Percentiles rank a stretch among this genome's conserved stretches.
Evolutionary conservation across 2,329 filamentous ascomycete genomes (phyloP).

Genomic region (Botrytis hyacinthi): DNA sequence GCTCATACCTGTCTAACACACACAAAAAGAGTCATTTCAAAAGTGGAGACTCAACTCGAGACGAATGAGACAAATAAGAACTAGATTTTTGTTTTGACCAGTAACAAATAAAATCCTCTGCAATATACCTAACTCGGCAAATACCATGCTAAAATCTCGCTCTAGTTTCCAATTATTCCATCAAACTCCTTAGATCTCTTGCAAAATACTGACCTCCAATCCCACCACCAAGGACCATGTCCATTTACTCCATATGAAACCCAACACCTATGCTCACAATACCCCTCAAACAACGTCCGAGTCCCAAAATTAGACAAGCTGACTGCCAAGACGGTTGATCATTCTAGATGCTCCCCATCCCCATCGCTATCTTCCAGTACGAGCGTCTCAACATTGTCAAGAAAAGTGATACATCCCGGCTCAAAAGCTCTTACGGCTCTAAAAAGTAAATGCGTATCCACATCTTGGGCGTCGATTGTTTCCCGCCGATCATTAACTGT

Average conservation of each 20-base stretch:
- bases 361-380: neutral
- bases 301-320: neutral
- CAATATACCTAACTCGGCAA: neutral
- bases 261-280: neutral
- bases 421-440: neutral
- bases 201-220: neutral
- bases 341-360: neutral
- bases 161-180: neutral
- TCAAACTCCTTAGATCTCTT: neutral
- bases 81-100: neutral
- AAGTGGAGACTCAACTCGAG: neutral
- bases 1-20: neutral
- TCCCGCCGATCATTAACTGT: neutral
- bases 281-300: neutral
- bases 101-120: neutral
- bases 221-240: neutral
- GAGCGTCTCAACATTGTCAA: rapidly evolving
- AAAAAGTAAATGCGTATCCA: neutral
- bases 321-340: neutral
- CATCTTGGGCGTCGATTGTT: neutral
- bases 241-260: neutral
- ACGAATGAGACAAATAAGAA: neutral
- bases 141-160: neutral
- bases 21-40: neutral
- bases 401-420: no score